Conservation (phyloP, 768 basidiomycete species). For the Lactarius akahatsu region DNA sequence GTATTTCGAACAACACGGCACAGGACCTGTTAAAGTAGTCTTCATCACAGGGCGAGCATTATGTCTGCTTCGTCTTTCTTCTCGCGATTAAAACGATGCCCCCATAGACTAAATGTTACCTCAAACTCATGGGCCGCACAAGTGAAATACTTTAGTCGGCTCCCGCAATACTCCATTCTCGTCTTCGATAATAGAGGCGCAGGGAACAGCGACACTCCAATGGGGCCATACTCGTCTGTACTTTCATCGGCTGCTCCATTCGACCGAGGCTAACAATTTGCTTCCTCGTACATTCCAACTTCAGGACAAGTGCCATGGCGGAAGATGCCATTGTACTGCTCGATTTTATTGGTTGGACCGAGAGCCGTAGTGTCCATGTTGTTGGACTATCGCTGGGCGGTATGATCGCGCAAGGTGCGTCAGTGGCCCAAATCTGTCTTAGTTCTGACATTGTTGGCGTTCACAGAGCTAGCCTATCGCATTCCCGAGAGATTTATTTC, state of each 20-base stretch:
- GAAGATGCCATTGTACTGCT: conserved; percentile 67
- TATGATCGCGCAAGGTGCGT: conserved; percentile 76
- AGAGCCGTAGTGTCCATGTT: conserved; percentile 58
- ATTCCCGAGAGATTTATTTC: conserved; percentile 68
- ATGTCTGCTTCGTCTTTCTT: not conserved
- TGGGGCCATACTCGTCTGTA: conserved; percentile 74
- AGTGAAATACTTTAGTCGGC: conserved; percentile 58
- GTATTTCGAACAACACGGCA: conserved; percentile 75
- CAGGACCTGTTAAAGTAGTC: conserved; percentile 60
- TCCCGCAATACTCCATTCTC: conserved; percentile 55
- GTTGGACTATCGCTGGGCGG: conserved; percentile 79
- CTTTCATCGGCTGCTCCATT: conserved; percentile 12
- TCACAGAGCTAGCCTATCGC: conserved; percentile 61
- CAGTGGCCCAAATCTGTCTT: not conserved
- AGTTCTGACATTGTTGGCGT: not conserved
- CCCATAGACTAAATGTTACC: conserved; percentile 56
- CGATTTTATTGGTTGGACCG: conserved; percentile 72
- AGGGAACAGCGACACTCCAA: conserved; percentile 68
- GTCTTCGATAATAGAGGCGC: conserved; percentile 88
- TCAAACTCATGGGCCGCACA: conserved; percentile 66
- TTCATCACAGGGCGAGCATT: conserved; percentile 69
- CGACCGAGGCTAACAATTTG: not conserved
- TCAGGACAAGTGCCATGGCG: conserved; percentile 75
- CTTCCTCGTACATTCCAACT: conserved; percentile 1
- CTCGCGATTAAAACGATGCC: not conserved